These are phyloP conservation scores for Leucosporidium scottii DNA, from an alignment of 768 basidiomycete species.

Conservation along the genomic window DNA sequence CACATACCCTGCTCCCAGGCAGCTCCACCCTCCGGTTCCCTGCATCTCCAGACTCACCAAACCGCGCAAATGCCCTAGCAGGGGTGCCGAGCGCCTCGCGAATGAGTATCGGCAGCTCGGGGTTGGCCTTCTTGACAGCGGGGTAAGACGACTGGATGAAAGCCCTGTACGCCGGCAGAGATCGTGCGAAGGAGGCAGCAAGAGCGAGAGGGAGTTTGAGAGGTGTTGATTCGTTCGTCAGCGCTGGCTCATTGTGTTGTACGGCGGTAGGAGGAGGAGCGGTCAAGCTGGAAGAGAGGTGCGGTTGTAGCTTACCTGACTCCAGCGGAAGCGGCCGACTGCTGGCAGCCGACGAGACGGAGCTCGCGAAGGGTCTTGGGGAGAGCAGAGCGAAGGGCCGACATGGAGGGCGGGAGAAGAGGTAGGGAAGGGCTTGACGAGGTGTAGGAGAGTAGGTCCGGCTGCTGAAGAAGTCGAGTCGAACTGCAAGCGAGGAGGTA, in stretches of 20 bases:
- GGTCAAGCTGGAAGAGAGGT: background rate
- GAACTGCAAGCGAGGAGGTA: too few relatives aligned
- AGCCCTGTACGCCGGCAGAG: constrained; percentile 15
- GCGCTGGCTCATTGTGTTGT: background rate
- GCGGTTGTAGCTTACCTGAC: constrained; percentile 33
- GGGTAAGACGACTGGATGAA: constrained; percentile 36
- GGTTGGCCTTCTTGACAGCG: constrained; percentile 36
- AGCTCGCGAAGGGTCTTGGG: constrained; percentile 35
- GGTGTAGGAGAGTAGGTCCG: too few relatives aligned
- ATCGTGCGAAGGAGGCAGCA: background rate
- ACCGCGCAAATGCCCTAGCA: constrained; percentile 35
- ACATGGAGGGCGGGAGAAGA: constrained; percentile 12
- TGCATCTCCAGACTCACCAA: constrained; percentile 28
- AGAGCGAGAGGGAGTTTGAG: background rate
- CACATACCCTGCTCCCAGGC: too few relatives aligned
- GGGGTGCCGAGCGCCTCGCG: constrained; percentile 38
- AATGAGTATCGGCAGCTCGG: constrained; percentile 36
- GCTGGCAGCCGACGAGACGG: constrained; percentile 37
- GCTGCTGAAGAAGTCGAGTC: too few relatives aligned
- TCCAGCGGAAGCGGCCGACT: constrained; percentile 29
- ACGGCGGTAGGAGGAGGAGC: background rate
- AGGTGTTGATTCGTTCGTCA: background rate
- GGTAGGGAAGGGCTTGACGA: too few relatives aligned
- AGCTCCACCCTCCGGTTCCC: background rate
- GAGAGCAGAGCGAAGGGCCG: constrained; percentile 32